A percentile compares a stretch with the other conserved stretches of the same genome.
phyloP scores from a whole-genome alignment of 352 stramenopile genomes.

The Globisporangium lucens region DNA sequence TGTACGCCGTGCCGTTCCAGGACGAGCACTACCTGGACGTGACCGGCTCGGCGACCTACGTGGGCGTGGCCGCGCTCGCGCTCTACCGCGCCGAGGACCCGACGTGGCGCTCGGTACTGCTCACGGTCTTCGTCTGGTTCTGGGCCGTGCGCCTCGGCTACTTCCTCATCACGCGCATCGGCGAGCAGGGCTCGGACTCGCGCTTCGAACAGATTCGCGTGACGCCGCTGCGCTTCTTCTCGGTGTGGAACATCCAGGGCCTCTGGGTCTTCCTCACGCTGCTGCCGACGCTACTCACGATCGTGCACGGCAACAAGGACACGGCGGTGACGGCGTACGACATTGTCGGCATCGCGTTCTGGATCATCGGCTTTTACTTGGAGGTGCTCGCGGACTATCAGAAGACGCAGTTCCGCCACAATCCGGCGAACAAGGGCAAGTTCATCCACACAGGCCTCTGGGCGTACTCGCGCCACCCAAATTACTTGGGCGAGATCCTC shows the following conservation, averaged over 20 bases:
- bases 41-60: slow-evolving; percentile 66
- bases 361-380: slow-evolving; percentile 64
- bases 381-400: slow-evolving; percentile 79
- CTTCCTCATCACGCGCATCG: slow-evolving; percentile 72
- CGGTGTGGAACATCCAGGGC: slow-evolving; percentile 73
- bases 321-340: slow-evolving; percentile 30
- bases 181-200: slow-evolving; percentile 51
- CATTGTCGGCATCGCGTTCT: slow-evolving; percentile 43
- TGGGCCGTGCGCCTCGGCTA: slow-evolving; percentile 69
- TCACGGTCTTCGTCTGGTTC: slow-evolving; percentile 57
- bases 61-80: slow-evolving; percentile 40
- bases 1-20: slow-evolving; percentile 58
- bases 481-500: slow-evolving; percentile 91
- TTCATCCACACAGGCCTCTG: slow-evolving; percentile 84
- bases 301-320: slow-evolving; percentile 33
- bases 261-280: slow-evolving; percentile 78
- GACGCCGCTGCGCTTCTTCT: slow-evolving; percentile 63
- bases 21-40: slow-evolving; percentile 78
- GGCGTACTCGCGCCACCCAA: slow-evolving; percentile 88
- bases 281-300: slow-evolving; percentile 51
- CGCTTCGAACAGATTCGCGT: slow-evolving; percentile 69
- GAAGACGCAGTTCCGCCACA: slow-evolving; percentile 74
- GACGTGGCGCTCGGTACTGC: slow-evolving; percentile 47
- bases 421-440: slow-evolving; percentile 60
- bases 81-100: slow-evolving; percentile 27